Percentiles rank a stretch among this genome's conserved stretches.
phyloP scores from a whole-genome alignment of 768 basidiomycete genomes.

The Xerocomellus intermedius region DNA sequence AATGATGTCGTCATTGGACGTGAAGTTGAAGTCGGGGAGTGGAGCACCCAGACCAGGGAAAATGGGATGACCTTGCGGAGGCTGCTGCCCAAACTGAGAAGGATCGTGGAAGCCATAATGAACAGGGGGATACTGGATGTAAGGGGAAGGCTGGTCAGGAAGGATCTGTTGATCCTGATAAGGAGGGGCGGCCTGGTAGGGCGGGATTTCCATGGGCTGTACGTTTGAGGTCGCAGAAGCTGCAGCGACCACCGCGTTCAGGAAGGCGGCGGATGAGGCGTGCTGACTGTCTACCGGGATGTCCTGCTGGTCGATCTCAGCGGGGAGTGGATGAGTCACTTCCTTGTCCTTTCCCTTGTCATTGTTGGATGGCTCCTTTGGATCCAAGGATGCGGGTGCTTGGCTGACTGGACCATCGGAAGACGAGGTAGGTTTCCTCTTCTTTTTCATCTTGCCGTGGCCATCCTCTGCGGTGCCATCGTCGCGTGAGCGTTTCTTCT shows the following conservation, averaged over 20 bases:
- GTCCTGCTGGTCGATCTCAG: slow-evolving; percentile 24
- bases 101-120: slow-evolving; percentile 29
- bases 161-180: slow-evolving; percentile 35
- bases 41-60: slow-evolving; percentile 21
- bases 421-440: slow-evolving; percentile 18
- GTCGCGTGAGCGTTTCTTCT: slow-evolving; percentile 36
- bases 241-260: slow-evolving; percentile 65
- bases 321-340: slow-evolving; percentile 33
- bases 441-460: slow-evolving; percentile 37
- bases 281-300: slow-evolving; percentile 35
- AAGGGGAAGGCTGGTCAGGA: slow-evolving; percentile 24
- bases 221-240: slow-evolving; percentile 49
- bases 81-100: slow-evolving; percentile 26
- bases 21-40: slow-evolving; percentile 39
- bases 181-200: slow-evolving; percentile 32
- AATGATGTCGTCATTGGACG: slow-evolving; percentile 71
- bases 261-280: slow-evolving; percentile 54
- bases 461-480: slow-evolving; percentile 9
- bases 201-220: slow-evolving; percentile 27
- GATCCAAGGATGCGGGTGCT: not conserved
- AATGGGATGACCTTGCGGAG: slow-evolving; percentile 29
- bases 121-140: slow-evolving; percentile 32
- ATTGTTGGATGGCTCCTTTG: slow-evolving; percentile 28
- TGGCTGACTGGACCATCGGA: not conserved
- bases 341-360: slow-evolving; percentile 35